phyloP scores from a whole-genome alignment of 1,139 yeast genomes.

The Trichomonascaceae sp. region DNA sequence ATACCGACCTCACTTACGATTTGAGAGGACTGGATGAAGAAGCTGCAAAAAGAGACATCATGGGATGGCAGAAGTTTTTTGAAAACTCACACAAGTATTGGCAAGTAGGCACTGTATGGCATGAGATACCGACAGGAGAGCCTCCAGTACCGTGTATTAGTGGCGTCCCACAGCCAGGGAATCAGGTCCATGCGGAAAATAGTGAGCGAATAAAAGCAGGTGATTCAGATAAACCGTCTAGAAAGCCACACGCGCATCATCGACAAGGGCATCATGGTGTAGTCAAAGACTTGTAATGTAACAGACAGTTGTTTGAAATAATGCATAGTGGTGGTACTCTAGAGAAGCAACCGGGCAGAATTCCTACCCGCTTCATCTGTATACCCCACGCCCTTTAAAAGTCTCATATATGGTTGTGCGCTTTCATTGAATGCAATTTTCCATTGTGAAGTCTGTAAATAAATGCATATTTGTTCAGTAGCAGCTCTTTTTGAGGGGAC shows the following conservation, averaged over 20 bases:
- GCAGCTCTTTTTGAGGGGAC: constrained; percentile 3
- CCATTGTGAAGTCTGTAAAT: constrained; percentile 19
- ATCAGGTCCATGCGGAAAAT: background rate
- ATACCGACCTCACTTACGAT: constrained; percentile 55
- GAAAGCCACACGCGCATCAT: background rate
- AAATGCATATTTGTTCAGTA: constrained; percentile 4
- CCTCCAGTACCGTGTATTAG: constrained; percentile 34
- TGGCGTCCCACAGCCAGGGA: constrained; percentile 3
- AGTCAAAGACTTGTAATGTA: background rate
- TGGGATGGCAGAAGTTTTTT: constrained; percentile 52
- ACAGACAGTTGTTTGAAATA: background rate
- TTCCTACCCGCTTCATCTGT: constrained; percentile 8
- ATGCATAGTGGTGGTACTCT: too few species aligned
- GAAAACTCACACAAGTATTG: constrained; percentile 47
- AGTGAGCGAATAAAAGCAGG: background rate
- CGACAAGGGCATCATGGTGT: background rate
- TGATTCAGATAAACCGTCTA: background rate
- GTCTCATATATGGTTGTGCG: constrained; percentile 10
- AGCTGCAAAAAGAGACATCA: constrained; percentile 28
- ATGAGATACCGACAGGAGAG: constrained; percentile 34
- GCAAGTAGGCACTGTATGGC: constrained; percentile 55
- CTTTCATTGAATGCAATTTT: constrained; percentile 11
- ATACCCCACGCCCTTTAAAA: constrained; percentile 19
- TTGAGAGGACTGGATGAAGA: constrained; percentile 50
- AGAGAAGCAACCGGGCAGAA: background rate